Conservation (phyloP, 331 rosid species). For the Pyracantha coccinea region DNA sequence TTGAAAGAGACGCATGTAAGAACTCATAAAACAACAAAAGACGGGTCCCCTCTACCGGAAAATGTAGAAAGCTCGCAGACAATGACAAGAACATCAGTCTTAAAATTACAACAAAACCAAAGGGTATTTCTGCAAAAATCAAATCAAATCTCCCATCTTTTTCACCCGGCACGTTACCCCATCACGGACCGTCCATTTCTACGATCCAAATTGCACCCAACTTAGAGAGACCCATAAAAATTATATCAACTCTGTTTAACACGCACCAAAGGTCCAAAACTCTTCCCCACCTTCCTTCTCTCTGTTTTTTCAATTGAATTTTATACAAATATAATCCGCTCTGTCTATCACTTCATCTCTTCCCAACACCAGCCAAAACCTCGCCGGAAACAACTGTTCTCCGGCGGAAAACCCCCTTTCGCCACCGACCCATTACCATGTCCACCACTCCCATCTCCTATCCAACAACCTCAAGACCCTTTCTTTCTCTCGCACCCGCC, state of each 20-base stretch:
- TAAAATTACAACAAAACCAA: not conserved
- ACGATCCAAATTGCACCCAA: not conserved
- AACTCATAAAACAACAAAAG: not conserved
- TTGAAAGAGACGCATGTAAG: not conserved
- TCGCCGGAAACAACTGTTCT: slow-evolving; percentile 22
- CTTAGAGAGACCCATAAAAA: no score
- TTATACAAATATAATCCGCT: not conserved
- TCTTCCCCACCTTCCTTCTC: not conserved
- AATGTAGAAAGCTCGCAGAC: not conserved
- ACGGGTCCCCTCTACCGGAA: not conserved
- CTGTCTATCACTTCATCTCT: not conserved
- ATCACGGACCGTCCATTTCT: not conserved
- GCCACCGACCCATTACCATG: not conserved
- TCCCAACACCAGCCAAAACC: slow-evolving; percentile 10
- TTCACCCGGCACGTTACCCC: not conserved
- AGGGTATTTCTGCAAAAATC: not conserved
- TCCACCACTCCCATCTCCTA: not conserved
- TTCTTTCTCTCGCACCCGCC: slow-evolving; percentile 7
- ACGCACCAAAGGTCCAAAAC: not conserved
- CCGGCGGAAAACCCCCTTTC: slow-evolving; percentile 15
- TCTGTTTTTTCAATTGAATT: not conserved
- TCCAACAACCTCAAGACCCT: slow-evolving; percentile 33
- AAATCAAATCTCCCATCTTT: not conserved
- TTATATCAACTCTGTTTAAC: not conserved
- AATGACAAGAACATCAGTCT: not conserved